Conservation (phyloP, 331 rosid genomes). For the Quercus tomentella region DNA sequence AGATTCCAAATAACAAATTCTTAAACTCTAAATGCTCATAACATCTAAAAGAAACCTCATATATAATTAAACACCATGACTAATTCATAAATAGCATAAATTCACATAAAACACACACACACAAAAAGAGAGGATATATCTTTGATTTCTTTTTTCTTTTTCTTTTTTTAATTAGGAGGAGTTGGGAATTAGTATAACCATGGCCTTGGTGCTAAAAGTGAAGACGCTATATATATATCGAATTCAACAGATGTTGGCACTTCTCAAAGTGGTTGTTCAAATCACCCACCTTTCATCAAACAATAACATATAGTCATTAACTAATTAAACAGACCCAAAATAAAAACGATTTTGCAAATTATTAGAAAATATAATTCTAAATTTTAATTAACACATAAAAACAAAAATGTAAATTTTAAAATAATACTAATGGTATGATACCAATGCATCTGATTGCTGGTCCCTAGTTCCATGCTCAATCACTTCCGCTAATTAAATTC, state of each 20-base stretch:
- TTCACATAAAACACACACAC: background rate
- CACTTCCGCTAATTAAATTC: slow-evolving; percentile 74
- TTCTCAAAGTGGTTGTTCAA: slow-evolving; percentile 83
- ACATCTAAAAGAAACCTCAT: background rate
- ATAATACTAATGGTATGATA: background rate
- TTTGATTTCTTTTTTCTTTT: no score
- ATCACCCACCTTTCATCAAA: slow-evolving; percentile 57
- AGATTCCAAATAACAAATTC: background rate
- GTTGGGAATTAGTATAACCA: slow-evolving; percentile 46
- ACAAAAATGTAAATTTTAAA: no score
- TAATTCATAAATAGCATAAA: background rate
- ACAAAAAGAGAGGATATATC: background rate
- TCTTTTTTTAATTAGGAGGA: background rate
- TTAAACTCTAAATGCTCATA: background rate
- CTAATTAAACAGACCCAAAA: background rate
- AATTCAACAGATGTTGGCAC: slow-evolving; percentile 82
- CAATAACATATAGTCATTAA: background rate
- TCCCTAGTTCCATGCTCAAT: slow-evolving; percentile 72
- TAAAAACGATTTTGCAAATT: background rate
- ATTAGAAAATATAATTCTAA: background rate
- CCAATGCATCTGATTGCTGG: slow-evolving; percentile 83
- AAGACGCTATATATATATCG: slow-evolving; percentile 76
- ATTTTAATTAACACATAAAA: no score
- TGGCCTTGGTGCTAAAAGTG: slow-evolving; percentile 71
- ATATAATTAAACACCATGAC: background rate